Base-by-base conservation (phyloP, 352 stramenopile species). In the Pythium sp. region DNA sequence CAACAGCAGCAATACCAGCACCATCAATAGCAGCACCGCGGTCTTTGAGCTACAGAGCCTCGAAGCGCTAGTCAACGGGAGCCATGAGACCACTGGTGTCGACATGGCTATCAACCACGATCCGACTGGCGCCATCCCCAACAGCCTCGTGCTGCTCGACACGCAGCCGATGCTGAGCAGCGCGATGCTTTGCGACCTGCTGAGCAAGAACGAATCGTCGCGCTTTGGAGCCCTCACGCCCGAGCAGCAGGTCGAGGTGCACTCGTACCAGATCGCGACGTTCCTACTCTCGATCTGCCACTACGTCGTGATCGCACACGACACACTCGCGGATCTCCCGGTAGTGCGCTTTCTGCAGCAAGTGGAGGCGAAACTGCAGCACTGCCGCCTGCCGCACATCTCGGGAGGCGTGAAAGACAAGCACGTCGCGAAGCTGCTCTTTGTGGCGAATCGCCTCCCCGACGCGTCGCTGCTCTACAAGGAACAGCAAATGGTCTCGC, bases 271-370 rank as follows among this genome's bases (percentile, higher is more conserved):
- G 67, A 72, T 91, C 22, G 82, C 85, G 8, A 75, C 86, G 9
- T 86, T 92, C 58, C 61, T 94, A 53, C 75, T 83, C 30, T 85
- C 87, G 0, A 80, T 93, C 20, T 94, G 87, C 65, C 87, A 94
- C 72, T 91, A 93, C 49, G 79, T 94, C 15, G 61, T 94, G 41
- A 67, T 93, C 24, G 82, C 86, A 12, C 82, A 91, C 62, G 80
- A 87, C 28, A 67, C 63, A 0, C 61, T 87, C 47, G 78, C 79
- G 5, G 76, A 84, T 47, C 47, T 78, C 38, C 68, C 77, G 9
- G 64, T 90, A 20, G 57, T 76, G 58, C 68, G 73, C 2, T 77
- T 94, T 22, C 54, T 94, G 32, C 73, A 83, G 3, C 78, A 77
- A 22, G 73, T 86, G 20, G 69, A 86, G 46, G 71, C 77, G 0